phyloP scores from a whole-genome alignment of 2,329 filamentous ascomycete species.

The Cordyceps fumosorosea region DNA sequence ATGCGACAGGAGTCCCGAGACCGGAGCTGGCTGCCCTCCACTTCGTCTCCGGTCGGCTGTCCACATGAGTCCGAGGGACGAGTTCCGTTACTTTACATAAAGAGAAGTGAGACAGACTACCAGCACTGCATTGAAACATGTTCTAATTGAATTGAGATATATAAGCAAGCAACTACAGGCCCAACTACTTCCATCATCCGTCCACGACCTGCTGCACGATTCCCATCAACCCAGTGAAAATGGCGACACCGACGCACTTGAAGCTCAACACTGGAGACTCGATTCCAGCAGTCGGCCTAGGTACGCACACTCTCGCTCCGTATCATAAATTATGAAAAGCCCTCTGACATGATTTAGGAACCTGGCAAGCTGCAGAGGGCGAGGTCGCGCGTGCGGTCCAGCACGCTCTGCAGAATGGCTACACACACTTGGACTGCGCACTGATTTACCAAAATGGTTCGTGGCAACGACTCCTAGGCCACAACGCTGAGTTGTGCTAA shows the following conservation, averaged over 20 bases:
- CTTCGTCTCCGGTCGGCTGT: neutral
- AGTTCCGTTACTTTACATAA: neutral
- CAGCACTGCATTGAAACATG: neutral
- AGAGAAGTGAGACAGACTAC: neutral
- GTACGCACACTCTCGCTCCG: no score
- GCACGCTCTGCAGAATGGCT: conserved; percentile 50
- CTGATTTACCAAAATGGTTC: conserved; percentile 68
- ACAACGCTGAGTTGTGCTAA: neutral
- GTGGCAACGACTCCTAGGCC: neutral
- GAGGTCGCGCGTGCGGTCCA: conserved; percentile 52
- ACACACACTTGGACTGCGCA: conserved; percentile 61
- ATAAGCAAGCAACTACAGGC: no score
- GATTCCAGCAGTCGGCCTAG: neutral
- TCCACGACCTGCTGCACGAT: neutral
- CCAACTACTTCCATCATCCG: neutral
- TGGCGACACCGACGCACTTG: neutral
- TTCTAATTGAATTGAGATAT: no score
- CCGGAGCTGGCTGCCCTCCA: neutral
- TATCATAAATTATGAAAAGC: neutral
- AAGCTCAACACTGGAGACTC: conserved; percentile 2
- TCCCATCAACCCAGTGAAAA: neutral
- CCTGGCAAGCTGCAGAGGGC: conserved; percentile 56
- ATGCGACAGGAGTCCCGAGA: no score
- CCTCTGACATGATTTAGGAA: conserved; percentile 36
- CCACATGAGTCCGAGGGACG: neutral